These are phyloP conservation scores for Beauveria pseudobassiana DNA, from an alignment of 2,329 filamentous ascomycete genomes.

Conservation along the genomic window DNA sequence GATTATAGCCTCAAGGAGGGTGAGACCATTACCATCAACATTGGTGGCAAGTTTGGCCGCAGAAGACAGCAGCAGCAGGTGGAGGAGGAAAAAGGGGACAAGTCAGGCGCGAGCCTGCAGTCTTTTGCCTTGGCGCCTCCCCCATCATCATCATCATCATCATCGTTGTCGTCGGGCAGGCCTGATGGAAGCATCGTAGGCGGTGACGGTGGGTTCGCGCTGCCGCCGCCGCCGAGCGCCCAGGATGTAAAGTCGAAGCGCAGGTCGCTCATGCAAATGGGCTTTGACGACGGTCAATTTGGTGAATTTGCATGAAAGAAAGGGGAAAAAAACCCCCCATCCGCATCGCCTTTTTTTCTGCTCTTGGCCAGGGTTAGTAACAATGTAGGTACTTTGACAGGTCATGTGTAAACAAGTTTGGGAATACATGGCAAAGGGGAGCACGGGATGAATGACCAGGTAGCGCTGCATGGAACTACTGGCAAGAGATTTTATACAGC, in stretches of 20 bases:
- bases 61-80: slow-evolving; percentile 21
- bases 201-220: slow-evolving; percentile 37
- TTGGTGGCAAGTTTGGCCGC: slow-evolving; percentile 48
- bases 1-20: slow-evolving; percentile 86
- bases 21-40: slow-evolving; percentile 78
- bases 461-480: too few relatives aligned
- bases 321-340: too few relatives aligned
- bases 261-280: slow-evolving; percentile 55
- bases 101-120: slow-evolving; percentile 27
- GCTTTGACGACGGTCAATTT: slow-evolving; percentile 84
- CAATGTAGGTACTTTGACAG: too few relatives aligned
- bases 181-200: slow-evolving; percentile 16
- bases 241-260: slow-evolving; percentile 54
- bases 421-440: too few relatives aligned
- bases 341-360: too few relatives aligned
- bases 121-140: slow-evolving; percentile 72
- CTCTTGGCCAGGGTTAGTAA: too few relatives aligned
- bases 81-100: background rate
- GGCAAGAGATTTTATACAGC: too few relatives aligned
- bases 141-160: slow-evolving; percentile 35
- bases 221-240: slow-evolving; percentile 62
- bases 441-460: too few relatives aligned
- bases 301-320: slow-evolving; percentile 61
- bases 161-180: slow-evolving; percentile 22
- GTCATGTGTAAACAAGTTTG: too few relatives aligned